phyloP scores from a whole-genome alignment of 2,329 filamentous ascomycete species.

The Lasiodiplodia citricola region DNA sequence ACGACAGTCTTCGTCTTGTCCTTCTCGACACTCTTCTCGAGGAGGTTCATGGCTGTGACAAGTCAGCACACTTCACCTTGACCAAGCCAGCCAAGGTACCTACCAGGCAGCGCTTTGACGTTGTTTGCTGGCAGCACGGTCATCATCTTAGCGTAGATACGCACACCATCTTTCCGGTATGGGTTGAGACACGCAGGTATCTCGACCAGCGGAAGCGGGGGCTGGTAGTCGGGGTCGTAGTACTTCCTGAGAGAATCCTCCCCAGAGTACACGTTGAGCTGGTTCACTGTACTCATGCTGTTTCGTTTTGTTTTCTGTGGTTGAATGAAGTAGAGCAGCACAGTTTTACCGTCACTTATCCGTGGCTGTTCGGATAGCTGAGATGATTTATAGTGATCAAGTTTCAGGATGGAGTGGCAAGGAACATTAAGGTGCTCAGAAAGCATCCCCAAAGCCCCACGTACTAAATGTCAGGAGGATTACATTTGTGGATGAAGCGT shows the following conservation, averaged over 20 bases:
- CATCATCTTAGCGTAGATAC: constrained; percentile 71
- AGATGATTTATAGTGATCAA: neutral
- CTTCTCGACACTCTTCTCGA: constrained; percentile 38
- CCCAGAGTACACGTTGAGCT: constrained; percentile 63
- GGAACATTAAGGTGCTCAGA: constrained; percentile 20
- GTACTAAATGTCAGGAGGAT: neutral
- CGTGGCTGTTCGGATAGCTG: neutral
- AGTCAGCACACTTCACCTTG: constrained; percentile 17
- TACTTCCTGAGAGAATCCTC: constrained; percentile 63
- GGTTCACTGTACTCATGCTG: constrained; percentile 32
- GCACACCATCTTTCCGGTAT: constrained; percentile 61
- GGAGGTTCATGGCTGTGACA: constrained; percentile 56
- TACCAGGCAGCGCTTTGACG: constrained; percentile 67
- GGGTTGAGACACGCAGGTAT: constrained; percentile 64
- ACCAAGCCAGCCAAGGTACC: neutral
- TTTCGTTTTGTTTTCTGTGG: neutral
- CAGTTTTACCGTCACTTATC: neutral
- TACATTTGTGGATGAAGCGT: neutral
- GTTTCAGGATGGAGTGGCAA: neutral
- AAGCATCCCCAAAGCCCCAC: neutral
- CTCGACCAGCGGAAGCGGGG: constrained; percentile 67
- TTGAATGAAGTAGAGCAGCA: neutral
- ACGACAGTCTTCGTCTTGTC: constrained; percentile 59
- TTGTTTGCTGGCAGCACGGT: constrained; percentile 69
- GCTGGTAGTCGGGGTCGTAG: constrained; percentile 63